A percentile compares a stretch with the other conserved stretches of the same genome.
phyloP scores from a whole-genome alignment of 805 yeast genomes.

The Pachysolen tannophilus region DNA sequence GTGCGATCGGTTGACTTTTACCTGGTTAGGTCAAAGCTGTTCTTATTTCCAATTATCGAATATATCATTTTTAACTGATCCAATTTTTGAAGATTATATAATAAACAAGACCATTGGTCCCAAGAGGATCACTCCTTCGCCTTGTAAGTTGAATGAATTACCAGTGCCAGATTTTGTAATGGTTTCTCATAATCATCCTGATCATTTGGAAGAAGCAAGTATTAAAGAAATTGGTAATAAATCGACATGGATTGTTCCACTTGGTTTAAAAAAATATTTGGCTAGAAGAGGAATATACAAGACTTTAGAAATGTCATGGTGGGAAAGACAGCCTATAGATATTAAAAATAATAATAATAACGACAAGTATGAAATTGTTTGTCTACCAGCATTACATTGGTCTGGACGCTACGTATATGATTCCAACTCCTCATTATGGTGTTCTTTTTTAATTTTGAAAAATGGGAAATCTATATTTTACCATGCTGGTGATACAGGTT shows the following conservation, averaged over 20 bases:
- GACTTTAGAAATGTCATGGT: conserved; percentile 83
- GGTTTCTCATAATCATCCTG: conserved; percentile 94
- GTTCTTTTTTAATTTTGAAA: conserved; percentile 67
- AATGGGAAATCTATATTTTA: conserved; percentile 66
- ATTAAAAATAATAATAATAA: conserved; percentile 17
- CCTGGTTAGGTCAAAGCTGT: conserved; percentile 95
- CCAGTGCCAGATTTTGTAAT: conserved; percentile 65
- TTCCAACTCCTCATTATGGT: conserved; percentile 80
- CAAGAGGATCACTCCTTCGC: conserved; percentile 71
- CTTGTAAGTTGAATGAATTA: conserved; percentile 55
- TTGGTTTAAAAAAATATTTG: conserved; percentile 60
- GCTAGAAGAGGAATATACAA: conserved; percentile 50
- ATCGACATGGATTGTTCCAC: conserved; percentile 80
- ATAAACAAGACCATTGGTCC: conserved; percentile 69
- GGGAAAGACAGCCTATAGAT: conserved; percentile 55
- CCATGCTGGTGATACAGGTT: conserved; percentile 96
- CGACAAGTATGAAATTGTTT: conserved; percentile 67
- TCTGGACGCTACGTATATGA: conserved; percentile 80
- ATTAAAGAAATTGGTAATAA: conserved; percentile 48
- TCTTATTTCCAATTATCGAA: conserved; percentile 63
- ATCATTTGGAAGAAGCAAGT: conserved; percentile 71
- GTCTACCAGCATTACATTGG: conserved; percentile 97
- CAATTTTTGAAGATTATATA: conserved; percentile 62
- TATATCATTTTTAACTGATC: conserved; percentile 79
- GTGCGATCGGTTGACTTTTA: conserved; percentile 48